A percentile compares a stretch with the other conserved stretches of the same genome.
These are phyloP conservation scores for Suaeda aralocaspica DNA, from an alignment of 148 eudicot genomes.

Conservation along the genomic window DNA sequence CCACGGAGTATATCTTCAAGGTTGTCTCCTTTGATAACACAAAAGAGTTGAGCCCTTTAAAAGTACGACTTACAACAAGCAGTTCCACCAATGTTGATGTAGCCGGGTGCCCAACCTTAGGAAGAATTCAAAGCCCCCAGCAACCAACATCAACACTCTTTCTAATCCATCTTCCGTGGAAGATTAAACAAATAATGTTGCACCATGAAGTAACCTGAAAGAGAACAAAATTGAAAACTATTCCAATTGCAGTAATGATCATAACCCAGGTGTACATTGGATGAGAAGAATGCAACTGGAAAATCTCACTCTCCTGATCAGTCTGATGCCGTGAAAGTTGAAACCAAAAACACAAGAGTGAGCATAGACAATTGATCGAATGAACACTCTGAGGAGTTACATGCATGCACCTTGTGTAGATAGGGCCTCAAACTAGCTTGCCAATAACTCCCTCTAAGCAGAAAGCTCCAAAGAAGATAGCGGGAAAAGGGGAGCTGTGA, in stretches of 20 bases:
- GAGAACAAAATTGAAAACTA: slow-evolving; percentile 33
- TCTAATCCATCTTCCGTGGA: slow-evolving; percentile 89
- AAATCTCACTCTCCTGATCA: slow-evolving; percentile 21
- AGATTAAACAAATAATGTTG: slow-evolving; percentile 62
- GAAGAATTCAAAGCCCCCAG: slow-evolving; percentile 66
- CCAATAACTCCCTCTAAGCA: slow-evolving; percentile 63
- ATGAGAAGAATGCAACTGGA: slow-evolving; percentile 24
- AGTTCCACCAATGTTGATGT: slow-evolving; percentile 11
- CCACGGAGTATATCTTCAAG: slow-evolving; percentile 57
- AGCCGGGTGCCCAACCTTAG: slow-evolving; percentile 23
- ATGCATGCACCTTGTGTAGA: slow-evolving; percentile 33
- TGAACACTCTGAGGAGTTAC: slow-evolving; percentile 24
- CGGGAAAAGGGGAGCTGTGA: slow-evolving; percentile 26
- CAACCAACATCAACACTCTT: slow-evolving; percentile 71
- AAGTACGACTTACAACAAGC: slow-evolving; percentile 41
- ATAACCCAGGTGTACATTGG: slow-evolving; percentile 32
- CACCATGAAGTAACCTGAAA: slow-evolving; percentile 32
- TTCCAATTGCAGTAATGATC: slow-evolving; percentile 25
- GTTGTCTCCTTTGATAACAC: slow-evolving; percentile 37
- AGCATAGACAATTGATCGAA: slow-evolving; percentile 40
- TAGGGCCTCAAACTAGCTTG: slow-evolving; percentile 38
- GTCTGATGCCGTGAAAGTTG: slow-evolving; percentile 26
- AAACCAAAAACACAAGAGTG: slow-evolving; percentile 23
- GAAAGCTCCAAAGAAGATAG: slow-evolving; percentile 43
- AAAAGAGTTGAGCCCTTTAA: slow-evolving; percentile 37